Evolutionary conservation across 2,329 filamentous ascomycete species (phyloP).

Genomic region (Diaporthe aspalathi): DNA sequence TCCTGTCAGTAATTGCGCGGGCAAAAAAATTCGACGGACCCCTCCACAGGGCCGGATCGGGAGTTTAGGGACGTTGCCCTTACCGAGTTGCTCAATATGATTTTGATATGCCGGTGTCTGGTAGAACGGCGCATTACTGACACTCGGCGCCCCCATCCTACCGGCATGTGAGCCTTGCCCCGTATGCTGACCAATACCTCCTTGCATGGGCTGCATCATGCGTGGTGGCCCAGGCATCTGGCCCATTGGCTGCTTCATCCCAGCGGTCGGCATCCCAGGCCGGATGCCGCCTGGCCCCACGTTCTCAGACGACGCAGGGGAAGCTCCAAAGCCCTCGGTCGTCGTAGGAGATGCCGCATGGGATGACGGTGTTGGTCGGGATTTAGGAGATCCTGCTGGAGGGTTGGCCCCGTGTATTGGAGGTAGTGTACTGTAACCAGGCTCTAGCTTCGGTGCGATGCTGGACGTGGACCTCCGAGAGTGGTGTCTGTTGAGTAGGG

Average conservation of each 20-base stretch:
- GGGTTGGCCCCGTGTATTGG: slow-evolving; percentile 59
- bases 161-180: slow-evolving; percentile 43
- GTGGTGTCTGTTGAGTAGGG: slow-evolving; percentile 83
- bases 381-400: slow-evolving; percentile 74
- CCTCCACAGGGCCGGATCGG: neutral
- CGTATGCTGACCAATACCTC: slow-evolving; percentile 32
- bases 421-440: slow-evolving; percentile 59
- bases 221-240: slow-evolving; percentile 49
- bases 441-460: slow-evolving; percentile 79
- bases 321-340: slow-evolving; percentile 56
- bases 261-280: slow-evolving; percentile 51
- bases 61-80: slow-evolving; percentile 55
- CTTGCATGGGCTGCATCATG: slow-evolving; percentile 45
- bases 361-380: slow-evolving; percentile 84
- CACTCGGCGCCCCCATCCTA: slow-evolving; percentile 47
- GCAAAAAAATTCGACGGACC: neutral
- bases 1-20: slow-evolving; percentile 11
- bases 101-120: slow-evolving; percentile 86
- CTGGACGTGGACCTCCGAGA: slow-evolving; percentile 77
- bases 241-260: slow-evolving; percentile 56
- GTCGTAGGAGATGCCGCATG: slow-evolving; percentile 71
- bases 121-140: slow-evolving; percentile 72
- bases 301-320: slow-evolving; percentile 58
- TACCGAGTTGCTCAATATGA: slow-evolving; percentile 96
- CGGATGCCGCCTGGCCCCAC: slow-evolving; percentile 55